Evolutionary conservation across 257 asterid genomes (phyloP).

Genomic region (Solanum gracilifrons): DNA sequence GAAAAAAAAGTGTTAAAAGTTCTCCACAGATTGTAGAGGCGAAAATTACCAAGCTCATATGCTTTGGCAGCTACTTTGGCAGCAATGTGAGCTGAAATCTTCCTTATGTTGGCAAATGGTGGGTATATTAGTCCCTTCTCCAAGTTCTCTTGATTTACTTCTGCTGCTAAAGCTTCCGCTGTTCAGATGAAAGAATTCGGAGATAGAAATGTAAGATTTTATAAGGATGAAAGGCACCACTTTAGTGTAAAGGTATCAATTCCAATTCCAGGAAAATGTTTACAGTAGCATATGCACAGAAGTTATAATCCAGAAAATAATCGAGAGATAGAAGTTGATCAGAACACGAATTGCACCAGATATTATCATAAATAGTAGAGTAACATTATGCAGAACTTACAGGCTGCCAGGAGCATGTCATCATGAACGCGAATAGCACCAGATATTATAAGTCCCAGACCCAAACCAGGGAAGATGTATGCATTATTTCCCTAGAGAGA

Average conservation of each 20-base stretch:
- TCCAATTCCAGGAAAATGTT: not conserved
- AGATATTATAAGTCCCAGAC: conserved; percentile 80
- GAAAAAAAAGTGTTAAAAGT: not conserved
- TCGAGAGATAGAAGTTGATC: not conserved
- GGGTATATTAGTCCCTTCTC: conserved; percentile 79
- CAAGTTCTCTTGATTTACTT: conserved; percentile 63
- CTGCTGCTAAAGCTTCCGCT: conserved; percentile 87
- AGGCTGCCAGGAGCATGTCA: conserved; percentile 91
- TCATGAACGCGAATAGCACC: conserved; percentile 93
- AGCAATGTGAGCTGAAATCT: conserved; percentile 86
- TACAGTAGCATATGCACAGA: not conserved
- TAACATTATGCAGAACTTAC: conserved; percentile 30
- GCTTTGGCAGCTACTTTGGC: conserved; percentile 88
- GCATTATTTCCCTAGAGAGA: conserved; percentile 69
- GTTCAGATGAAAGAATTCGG: conserved; percentile 14
- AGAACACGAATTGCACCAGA: not conserved
- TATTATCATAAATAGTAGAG: not conserved
- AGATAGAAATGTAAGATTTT: not conserved
- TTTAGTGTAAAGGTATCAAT: not conserved
- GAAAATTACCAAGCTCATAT: conserved; percentile 60
- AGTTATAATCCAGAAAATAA: not conserved
- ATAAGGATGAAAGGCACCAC: not conserved
- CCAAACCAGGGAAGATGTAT: conserved; percentile 82
- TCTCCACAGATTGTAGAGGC: not conserved
- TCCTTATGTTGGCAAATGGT: conserved; percentile 66